Conservation (phyloP, 495 filamentous ascomycete species). For the Aspergillus bridgeri region DNA sequence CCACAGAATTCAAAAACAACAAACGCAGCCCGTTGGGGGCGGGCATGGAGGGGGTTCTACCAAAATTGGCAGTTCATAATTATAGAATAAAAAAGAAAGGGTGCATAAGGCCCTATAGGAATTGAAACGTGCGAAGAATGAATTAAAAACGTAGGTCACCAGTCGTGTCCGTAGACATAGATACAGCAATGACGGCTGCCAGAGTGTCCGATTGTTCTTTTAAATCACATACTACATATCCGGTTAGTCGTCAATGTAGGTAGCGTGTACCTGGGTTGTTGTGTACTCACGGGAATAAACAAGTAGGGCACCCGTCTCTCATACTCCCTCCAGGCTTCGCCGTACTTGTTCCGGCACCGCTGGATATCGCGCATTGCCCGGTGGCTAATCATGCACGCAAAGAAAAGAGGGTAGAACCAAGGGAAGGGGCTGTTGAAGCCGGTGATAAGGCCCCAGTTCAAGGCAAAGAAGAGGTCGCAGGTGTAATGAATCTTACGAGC, state of each 20-base stretch:
- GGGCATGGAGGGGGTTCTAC: neutral
- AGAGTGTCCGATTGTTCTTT: neutral
- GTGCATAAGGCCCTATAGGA: neutral
- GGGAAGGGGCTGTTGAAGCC: constrained; percentile 81
- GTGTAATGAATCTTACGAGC: constrained; percentile 96
- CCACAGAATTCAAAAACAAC: neutral
- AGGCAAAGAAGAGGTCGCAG: constrained; percentile 77
- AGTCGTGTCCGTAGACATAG: neutral
- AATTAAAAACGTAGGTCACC: neutral
- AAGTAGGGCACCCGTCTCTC: constrained; percentile 84
- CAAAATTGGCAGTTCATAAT: neutral
- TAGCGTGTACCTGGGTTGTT: neutral
- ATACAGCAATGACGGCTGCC: neutral
- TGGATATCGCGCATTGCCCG: constrained; percentile 82
- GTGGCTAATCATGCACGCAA: constrained; percentile 86
- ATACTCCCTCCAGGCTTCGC: constrained; percentile 88
- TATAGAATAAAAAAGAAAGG: neutral
- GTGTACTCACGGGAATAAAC: constrained; percentile 84
- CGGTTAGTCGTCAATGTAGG: neutral
- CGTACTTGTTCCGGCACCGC: constrained; percentile 83
- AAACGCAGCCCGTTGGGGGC: neutral
- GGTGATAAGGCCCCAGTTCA: constrained; percentile 63
- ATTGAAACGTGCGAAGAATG: neutral
- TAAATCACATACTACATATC: constrained; percentile 17
- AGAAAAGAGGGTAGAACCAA: constrained; percentile 97